A percentile compares a stretch with the other conserved stretches of the same genome.
Conservation (phyloP, 495 filamentous ascomycete species). For the Penicillium longicatenatum region DNA sequence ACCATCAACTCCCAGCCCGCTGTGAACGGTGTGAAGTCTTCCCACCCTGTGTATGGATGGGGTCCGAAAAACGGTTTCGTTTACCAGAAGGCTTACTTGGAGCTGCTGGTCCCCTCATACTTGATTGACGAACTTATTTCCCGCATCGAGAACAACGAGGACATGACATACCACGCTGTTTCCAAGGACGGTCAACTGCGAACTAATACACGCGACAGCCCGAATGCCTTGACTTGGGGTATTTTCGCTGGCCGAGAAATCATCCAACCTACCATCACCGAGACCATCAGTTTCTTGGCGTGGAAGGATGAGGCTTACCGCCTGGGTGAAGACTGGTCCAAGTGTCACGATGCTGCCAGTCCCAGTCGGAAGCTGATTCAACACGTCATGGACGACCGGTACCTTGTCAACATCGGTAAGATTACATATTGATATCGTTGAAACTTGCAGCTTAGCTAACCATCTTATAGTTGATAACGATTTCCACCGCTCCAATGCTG, state of each 20-base stretch:
- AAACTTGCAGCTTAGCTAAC: slow-evolving; percentile 13
- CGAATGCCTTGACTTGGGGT: slow-evolving; percentile 98
- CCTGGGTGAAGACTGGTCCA: slow-evolving; percentile 90
- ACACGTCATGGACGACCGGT: slow-evolving; percentile 85
- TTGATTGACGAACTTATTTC: slow-evolving; percentile 76
- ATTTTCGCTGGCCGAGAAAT: slow-evolving; percentile 99
- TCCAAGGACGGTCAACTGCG: slow-evolving; percentile 76
- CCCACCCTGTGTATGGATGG: slow-evolving; percentile 87
- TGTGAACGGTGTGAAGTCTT: slow-evolving; percentile 88
- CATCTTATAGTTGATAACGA: slow-evolving; percentile 81
- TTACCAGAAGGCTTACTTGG: slow-evolving; percentile 97
- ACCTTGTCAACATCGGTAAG: slow-evolving; percentile 93
- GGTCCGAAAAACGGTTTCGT: slow-evolving; percentile 94
- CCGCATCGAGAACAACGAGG: slow-evolving; percentile 74
- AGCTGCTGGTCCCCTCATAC: slow-evolving; percentile 81
- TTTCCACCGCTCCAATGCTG: slow-evolving; percentile 74
- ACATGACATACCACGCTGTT: slow-evolving; percentile 92
- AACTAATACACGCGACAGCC: slow-evolving; percentile 82
- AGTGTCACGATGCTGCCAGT: slow-evolving; percentile 76
- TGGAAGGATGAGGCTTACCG: slow-evolving; percentile 99
- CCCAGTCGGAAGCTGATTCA: slow-evolving; percentile 84
- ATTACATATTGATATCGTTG: slow-evolving; percentile 6
- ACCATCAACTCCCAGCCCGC: slow-evolving; percentile 99
- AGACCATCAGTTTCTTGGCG: slow-evolving; percentile 95
- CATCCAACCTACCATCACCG: slow-evolving; percentile 98